These are phyloP conservation scores for Poronia punctata DNA, from an alignment of 495 filamentous ascomycete species.

Conservation along the genomic window DNA sequence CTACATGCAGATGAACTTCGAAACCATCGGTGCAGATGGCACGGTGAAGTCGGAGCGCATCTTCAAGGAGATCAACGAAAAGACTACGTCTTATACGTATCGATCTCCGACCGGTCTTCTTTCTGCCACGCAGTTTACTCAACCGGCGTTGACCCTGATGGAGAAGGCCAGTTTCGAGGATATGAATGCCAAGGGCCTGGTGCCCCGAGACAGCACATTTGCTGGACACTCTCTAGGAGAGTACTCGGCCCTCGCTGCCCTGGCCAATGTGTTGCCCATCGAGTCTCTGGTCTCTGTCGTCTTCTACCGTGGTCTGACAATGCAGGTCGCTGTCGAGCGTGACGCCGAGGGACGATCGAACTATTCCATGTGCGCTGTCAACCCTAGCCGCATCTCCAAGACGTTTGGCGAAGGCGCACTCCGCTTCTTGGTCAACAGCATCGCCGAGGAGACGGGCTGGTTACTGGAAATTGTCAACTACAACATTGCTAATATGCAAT, in stretches of 20 bases:
- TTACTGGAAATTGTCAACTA: constrained; percentile 97
- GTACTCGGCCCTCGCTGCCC: constrained; percentile 92
- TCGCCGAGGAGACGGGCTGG: constrained; percentile 88
- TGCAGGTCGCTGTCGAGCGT: constrained; percentile 98
- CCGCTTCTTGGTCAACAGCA: constrained; percentile 89
- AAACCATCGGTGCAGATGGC: constrained; percentile 86
- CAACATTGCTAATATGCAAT: constrained; percentile 98
- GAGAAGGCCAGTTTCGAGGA: constrained; percentile 99
- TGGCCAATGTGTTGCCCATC: constrained; percentile 98
- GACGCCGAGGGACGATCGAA: constrained; percentile 88
- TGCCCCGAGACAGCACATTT: constrained; percentile 93
- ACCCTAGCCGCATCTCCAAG: constrained; percentile 92
- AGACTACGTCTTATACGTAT: constrained; percentile 91
- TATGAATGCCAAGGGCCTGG: constrained; percentile 93
- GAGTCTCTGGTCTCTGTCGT: constrained; percentile 97
- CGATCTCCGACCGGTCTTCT: constrained; percentile 90
- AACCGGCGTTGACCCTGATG: constrained; percentile 95
- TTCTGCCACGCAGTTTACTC: constrained; percentile 97
- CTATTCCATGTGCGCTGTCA: constrained; percentile 98
- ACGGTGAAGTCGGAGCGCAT: constrained; percentile 96
- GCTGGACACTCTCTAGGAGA: constrained; percentile 97
- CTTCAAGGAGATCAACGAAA: constrained; percentile 93
- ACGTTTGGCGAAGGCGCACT: constrained; percentile 96
- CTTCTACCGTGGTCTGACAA: constrained; percentile 97
- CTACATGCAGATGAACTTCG: constrained; percentile 99